These are phyloP conservation scores for Tolypocladium guangdongense DNA, from an alignment of 2,329 filamentous ascomycete genomes.

Conservation along the genomic window DNA sequence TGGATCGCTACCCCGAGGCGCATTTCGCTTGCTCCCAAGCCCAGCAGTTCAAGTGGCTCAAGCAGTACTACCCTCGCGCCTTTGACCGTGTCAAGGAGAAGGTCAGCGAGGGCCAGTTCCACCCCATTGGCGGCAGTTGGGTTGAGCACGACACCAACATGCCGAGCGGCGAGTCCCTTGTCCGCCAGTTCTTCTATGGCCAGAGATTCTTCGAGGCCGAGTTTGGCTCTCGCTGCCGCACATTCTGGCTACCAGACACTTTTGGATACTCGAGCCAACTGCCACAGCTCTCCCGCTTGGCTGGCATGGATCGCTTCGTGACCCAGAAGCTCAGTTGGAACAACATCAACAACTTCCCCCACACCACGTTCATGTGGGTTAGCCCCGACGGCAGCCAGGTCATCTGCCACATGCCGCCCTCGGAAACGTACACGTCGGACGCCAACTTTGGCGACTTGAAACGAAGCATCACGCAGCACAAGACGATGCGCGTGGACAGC, in stretches of 20 bases:
- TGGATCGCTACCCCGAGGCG: conserved; percentile 91
- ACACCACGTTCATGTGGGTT: conserved; percentile 99
- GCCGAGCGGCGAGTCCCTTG: conserved; percentile 87
- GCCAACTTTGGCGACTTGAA: conserved; percentile 92
- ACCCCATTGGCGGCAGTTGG: conserved; percentile 95
- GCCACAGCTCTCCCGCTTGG: conserved; percentile 82
- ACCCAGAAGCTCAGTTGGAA: conserved; percentile 99
- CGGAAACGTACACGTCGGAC: conserved; percentile 90
- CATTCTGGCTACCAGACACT: conserved; percentile 96
- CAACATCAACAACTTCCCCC: conserved; percentile 98
- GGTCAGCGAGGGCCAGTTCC: conserved; percentile 82
- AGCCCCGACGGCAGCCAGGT: conserved; percentile 92
- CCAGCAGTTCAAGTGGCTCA: conserved; percentile 97
- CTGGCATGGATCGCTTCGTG: conserved; percentile 95
- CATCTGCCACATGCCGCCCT: conserved; percentile 92
- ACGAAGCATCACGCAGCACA: conserved; percentile 83
- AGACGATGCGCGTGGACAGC: conserved; percentile 87
- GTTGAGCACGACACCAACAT: conserved; percentile 98
- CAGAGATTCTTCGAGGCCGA: conserved; percentile 90
- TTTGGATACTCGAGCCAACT: conserved; percentile 96
- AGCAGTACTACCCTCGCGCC: conserved; percentile 75
- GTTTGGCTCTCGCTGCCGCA: conserved; percentile 79
- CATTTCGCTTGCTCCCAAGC: conserved; percentile 88
- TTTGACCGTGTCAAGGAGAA: conserved; percentile 87
- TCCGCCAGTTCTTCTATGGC: conserved; percentile 89